Conservation (phyloP, 352 stramenopile genomes). For the Globisporangium emineosum region DNA sequence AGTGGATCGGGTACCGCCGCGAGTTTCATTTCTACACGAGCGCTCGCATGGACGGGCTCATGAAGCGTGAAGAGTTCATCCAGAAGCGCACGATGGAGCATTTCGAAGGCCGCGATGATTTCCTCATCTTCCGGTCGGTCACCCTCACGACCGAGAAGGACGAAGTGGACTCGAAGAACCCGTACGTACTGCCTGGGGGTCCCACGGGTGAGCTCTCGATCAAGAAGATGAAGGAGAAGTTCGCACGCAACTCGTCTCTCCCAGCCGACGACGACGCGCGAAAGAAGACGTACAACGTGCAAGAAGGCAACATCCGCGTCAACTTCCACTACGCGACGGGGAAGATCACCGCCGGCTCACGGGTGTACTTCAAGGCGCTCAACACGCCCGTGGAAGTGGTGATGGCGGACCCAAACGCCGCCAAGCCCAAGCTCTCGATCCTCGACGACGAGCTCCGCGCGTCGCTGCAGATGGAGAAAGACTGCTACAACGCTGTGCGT, state of each 20-base stretch:
- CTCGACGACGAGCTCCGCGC: constrained; percentile 70
- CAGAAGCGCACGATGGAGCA: constrained; percentile 84
- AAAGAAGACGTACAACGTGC: constrained; percentile 90
- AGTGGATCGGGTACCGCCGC: constrained; percentile 84
- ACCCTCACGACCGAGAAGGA: constrained; percentile 75
- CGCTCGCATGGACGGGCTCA: constrained; percentile 86
- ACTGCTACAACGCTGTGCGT: constrained; percentile 87
- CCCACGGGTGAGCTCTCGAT: constrained; percentile 78
- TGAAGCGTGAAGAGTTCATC: constrained; percentile 85
- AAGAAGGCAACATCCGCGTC: constrained; percentile 86
- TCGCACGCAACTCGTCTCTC: constrained; percentile 53
- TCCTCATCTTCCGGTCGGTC: constrained; percentile 80
- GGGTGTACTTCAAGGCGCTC: constrained; percentile 78
- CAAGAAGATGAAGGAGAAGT: constrained; percentile 94
- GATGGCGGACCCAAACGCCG: constrained; percentile 60
- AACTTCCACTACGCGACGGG: constrained; percentile 91
- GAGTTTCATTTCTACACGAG: constrained; percentile 91
- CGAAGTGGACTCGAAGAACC: constrained; percentile 73
- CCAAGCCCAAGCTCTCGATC: constrained; percentile 69
- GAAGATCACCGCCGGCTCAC: constrained; percentile 86
- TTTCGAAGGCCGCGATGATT: constrained; percentile 86
- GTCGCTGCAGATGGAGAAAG: constrained; percentile 84
- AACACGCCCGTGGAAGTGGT: constrained; percentile 69
- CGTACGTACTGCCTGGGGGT: constrained; percentile 71
- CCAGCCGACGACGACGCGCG: constrained; percentile 78